A percentile compares a stretch with the other conserved stretches of the same genome.
phyloP scores from a whole-genome alignment of 257 asterid species.

The Solanum lignicaule region DNA sequence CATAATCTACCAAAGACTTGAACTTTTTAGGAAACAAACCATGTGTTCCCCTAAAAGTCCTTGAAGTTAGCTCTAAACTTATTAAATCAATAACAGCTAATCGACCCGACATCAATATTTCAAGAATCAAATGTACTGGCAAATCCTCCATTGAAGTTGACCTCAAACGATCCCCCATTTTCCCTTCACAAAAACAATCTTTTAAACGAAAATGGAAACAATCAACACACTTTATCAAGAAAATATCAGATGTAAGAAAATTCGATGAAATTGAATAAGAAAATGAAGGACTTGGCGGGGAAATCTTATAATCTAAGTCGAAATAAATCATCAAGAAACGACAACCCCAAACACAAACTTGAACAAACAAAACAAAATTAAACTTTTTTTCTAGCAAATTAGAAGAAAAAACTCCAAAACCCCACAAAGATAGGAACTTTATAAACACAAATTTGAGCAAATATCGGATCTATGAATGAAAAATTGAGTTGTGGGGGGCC shows the following conservation, averaged over 20 bases:
- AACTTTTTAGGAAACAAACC: slow-evolving; percentile 45
- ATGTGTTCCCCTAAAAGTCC: slow-evolving; percentile 34
- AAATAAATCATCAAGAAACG: slow-evolving; percentile 34
- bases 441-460: neutral
- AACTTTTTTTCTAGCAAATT: neutral
- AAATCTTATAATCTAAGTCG: slow-evolving; percentile 14
- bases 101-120: slow-evolving; percentile 53
- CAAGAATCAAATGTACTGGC: slow-evolving; percentile 64
- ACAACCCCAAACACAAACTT: slow-evolving; percentile 9
- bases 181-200: slow-evolving; percentile 19
- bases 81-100: slow-evolving; percentile 56
- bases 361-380: neutral
- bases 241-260: slow-evolving; percentile 33
- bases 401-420: neutral
- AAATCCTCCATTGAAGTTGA: slow-evolving; percentile 47
- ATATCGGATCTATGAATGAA: neutral
- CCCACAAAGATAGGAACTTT: neutral
- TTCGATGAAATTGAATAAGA: slow-evolving; percentile 36
- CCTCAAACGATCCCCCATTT: slow-evolving; percentile 54
- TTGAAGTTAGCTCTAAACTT: slow-evolving; percentile 53
- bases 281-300: slow-evolving; percentile 22
- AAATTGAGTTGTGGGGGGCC: slow-evolving; percentile 9
- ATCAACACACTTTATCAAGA: slow-evolving; percentile 24
- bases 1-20: slow-evolving; percentile 57
- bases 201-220: slow-evolving; percentile 37